phyloP scores from a whole-genome alignment of 768 basidiomycete species.

The Pleurotus salmoneostramineus region DNA sequence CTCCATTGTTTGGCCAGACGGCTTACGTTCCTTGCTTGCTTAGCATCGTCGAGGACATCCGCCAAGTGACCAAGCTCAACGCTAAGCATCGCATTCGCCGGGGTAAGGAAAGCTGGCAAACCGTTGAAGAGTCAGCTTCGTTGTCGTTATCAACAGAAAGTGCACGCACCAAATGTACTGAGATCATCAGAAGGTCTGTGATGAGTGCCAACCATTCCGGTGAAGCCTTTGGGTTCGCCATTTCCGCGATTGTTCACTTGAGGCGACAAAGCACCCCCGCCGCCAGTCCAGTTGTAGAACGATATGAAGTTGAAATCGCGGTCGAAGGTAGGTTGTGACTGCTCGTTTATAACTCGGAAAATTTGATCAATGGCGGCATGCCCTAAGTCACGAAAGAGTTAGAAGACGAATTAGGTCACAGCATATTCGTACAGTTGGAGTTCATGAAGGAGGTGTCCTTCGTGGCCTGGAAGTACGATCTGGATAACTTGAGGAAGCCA shows the following conservation, averaged over 20 bases:
- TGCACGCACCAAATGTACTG: slow-evolving; percentile 52
- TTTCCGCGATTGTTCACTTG: slow-evolving; percentile 65
- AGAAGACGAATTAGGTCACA: not conserved
- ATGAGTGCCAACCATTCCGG: slow-evolving; percentile 73
- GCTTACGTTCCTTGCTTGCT: slow-evolving; percentile 47
- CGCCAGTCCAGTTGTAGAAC: slow-evolving; percentile 82
- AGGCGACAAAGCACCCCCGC: slow-evolving; percentile 57
- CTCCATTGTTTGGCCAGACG: slow-evolving; percentile 55
- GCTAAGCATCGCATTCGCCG: slow-evolving; percentile 81
- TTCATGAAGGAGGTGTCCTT: slow-evolving; percentile 72
- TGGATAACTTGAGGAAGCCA: slow-evolving; percentile 74
- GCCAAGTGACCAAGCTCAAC: slow-evolving; percentile 66
- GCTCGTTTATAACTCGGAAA: slow-evolving; percentile 73
- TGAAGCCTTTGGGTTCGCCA: slow-evolving; percentile 72
- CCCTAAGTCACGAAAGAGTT: slow-evolving; percentile 40
- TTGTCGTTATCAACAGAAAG: not conserved
- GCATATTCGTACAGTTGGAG: slow-evolving; percentile 46
- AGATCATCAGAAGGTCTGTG: slow-evolving; percentile 78
- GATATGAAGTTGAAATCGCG: slow-evolving; percentile 69
- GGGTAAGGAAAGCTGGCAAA: slow-evolving; percentile 61
- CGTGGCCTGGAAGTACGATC: slow-evolving; percentile 70
- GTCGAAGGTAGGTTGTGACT: slow-evolving; percentile 71
- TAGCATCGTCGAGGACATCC: slow-evolving; percentile 48
- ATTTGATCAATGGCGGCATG: slow-evolving; percentile 63
- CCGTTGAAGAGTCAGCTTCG: not conserved